Evolutionary conservation across 495 filamentous ascomycete species (phyloP).

Genomic region (Apiosordaria backusii): DNA sequence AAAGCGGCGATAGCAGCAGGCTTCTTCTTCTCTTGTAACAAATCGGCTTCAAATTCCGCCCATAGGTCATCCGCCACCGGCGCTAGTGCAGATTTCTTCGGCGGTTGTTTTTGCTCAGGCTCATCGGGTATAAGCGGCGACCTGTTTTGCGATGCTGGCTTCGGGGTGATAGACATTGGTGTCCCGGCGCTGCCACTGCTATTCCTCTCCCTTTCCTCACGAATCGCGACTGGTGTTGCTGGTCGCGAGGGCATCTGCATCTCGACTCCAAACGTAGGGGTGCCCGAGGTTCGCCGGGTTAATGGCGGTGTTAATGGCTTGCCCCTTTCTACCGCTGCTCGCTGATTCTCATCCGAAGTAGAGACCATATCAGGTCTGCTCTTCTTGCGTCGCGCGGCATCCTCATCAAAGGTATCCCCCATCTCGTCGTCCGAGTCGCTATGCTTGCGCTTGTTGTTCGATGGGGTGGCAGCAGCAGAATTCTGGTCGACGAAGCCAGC

Average conservation of each 20-base stretch:
- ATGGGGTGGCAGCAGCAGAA: background rate
- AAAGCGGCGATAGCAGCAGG: constrained; percentile 26
- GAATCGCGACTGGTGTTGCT: constrained; percentile 44
- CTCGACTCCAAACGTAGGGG: constrained; percentile 46
- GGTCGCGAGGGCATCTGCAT: constrained; percentile 56
- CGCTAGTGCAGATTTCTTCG: constrained; percentile 17
- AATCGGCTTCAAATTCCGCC: constrained; percentile 87
- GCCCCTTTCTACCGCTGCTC: constrained; percentile 7
- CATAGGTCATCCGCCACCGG: constrained; percentile 77
- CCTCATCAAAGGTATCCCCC: constrained; percentile 34
- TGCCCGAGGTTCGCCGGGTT: constrained; percentile 34
- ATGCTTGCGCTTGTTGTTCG: constrained; percentile 38
- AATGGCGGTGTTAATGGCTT: constrained; percentile 36
- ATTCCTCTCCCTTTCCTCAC: constrained; percentile 13
- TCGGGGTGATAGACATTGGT: constrained; percentile 35
- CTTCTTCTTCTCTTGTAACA: constrained; percentile 47
- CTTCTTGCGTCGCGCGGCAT: constrained; percentile 41
- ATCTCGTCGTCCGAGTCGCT: constrained; percentile 39
- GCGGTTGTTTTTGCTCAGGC: constrained; percentile 10
- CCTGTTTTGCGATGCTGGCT: constrained; percentile 30
- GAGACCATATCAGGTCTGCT: constrained; percentile 33
- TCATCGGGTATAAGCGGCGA: constrained; percentile 41
- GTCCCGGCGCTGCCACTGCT: constrained; percentile 13
- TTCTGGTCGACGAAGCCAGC: constrained; percentile 15
- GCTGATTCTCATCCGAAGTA: constrained; percentile 19